Percentiles rank a stretch among this genome's conserved stretches.
Conservation (phyloP, 2,329 filamentous ascomycete genomes). For the Fusarium globosum region DNA sequence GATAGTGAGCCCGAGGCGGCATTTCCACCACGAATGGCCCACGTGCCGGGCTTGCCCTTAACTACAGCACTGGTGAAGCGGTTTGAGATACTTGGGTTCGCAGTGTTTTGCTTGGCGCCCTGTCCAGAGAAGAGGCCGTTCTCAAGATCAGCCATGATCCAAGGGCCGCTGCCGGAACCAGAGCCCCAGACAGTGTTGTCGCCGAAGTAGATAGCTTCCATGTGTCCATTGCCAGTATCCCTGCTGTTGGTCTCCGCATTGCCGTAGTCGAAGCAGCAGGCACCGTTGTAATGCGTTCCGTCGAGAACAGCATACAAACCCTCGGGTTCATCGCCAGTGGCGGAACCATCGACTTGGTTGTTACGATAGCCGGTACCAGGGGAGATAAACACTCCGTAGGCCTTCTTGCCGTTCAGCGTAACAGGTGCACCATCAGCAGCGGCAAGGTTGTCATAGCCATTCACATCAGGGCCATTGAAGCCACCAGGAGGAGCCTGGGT, state of each 20-base stretch:
- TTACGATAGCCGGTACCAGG: slow-evolving; percentile 26
- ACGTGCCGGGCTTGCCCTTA: slow-evolving; percentile 13
- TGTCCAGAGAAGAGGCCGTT: slow-evolving; percentile 72
- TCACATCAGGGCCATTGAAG: slow-evolving; percentile 43
- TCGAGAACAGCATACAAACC: slow-evolving; percentile 30
- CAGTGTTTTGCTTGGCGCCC: slow-evolving; percentile 19
- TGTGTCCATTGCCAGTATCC: slow-evolving; percentile 71
- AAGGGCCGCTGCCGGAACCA: slow-evolving; percentile 69
- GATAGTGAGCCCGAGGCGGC: slow-evolving; percentile 14
- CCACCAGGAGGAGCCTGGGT: slow-evolving; percentile 68
- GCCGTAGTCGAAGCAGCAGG: slow-evolving; percentile 28
- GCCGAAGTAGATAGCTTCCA: slow-evolving; percentile 77
- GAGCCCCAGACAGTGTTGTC: slow-evolving; percentile 64
- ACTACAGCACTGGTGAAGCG: slow-evolving; percentile 14
- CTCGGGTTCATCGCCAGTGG: slow-evolving; percentile 13
- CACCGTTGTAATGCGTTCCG: slow-evolving; percentile 25
- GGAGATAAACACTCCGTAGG: slow-evolving; percentile 24
- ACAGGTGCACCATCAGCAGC: slow-evolving; percentile 25
- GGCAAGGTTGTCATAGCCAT: slow-evolving; percentile 25
- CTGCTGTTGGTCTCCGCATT: slow-evolving; percentile 57
- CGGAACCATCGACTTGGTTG: slow-evolving; percentile 12
- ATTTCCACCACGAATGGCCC: slow-evolving; percentile 21
- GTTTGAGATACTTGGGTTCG: background rate
- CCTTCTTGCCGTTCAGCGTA: slow-evolving; percentile 26
- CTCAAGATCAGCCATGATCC: slow-evolving; percentile 77